Conservation (phyloP, 1,284 basidiomycete genomes). For the Marasmius sp. region DNA sequence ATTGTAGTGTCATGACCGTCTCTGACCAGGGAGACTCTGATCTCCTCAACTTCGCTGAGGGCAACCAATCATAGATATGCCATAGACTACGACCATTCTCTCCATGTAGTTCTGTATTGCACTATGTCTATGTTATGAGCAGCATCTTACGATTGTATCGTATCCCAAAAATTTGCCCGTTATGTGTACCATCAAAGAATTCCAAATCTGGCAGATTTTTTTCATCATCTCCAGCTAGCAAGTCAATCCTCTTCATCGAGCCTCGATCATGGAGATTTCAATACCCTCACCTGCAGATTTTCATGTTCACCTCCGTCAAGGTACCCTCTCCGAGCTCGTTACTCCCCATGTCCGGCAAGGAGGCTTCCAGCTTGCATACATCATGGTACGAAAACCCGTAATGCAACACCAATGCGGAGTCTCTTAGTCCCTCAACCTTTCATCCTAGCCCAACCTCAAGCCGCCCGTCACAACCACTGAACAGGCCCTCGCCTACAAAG, state of each 20-base stretch:
- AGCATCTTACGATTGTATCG: not conserved
- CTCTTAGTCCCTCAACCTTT: conserved; percentile 17
- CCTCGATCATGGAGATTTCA: conserved; percentile 37
- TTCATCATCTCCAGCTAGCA: not conserved
- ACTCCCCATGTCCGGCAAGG: conserved; percentile 89
- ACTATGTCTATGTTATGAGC: not conserved
- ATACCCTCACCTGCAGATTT: conserved; percentile 87
- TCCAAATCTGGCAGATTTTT: not conserved
- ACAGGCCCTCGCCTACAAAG: conserved; percentile 81
- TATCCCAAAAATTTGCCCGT: not conserved
- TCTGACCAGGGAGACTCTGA: conserved; percentile 97
- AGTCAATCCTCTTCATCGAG: not conserved
- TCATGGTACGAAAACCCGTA: conserved; percentile 72
- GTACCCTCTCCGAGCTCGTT: conserved; percentile 79
- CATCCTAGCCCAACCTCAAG: conserved; percentile 83
- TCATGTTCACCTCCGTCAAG: conserved; percentile 96
- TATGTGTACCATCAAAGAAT: not conserved
- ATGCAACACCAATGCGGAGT: conserved; percentile 2
- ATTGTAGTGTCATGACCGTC: conserved; percentile 90
- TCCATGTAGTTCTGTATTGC: not conserved
- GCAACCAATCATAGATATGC: conserved; percentile 21
- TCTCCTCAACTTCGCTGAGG: conserved; percentile 79
- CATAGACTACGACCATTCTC: not conserved
- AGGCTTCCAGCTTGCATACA: conserved; percentile 91
- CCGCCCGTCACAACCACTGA: conserved; percentile 90